Evolutionary conservation across 306 rosid species (phyloP).

Genomic region (Calophaca sinica): DNA sequence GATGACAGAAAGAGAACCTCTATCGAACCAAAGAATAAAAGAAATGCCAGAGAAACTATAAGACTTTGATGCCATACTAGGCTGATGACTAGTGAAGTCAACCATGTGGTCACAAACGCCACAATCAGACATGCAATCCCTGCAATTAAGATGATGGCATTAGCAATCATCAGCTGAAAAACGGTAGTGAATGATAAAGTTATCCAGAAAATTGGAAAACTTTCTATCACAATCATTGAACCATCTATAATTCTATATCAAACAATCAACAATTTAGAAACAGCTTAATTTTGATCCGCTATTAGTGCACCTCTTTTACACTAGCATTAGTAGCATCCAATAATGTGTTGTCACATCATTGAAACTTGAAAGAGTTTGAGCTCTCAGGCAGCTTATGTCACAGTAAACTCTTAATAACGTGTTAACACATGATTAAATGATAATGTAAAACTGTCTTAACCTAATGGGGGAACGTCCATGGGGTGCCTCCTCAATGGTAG

Average conservation of each 20-base stretch:
- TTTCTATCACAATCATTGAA: conserved; percentile 15
- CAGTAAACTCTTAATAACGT: conserved; percentile 34
- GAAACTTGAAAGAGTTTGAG: conserved; percentile 9
- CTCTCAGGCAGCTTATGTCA: conserved; percentile 18
- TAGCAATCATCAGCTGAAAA: conserved; percentile 39
- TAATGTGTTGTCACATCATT: conserved; percentile 7
- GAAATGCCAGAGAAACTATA: conserved; percentile 61
- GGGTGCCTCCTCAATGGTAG: too few relatives aligned
- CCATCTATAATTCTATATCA: conserved; percentile 6
- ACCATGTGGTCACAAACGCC: conserved; percentile 69
- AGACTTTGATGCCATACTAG: conserved; percentile 80
- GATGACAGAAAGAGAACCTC: conserved; percentile 82
- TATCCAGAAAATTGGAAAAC: conserved; percentile 2
- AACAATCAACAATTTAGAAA: conserved; percentile 27
- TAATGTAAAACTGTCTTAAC: conserved; percentile 15
- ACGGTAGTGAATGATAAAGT: conserved; percentile 24
- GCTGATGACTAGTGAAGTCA: conserved; percentile 73
- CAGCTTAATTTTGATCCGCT: conserved; percentile 2
- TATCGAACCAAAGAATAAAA: conserved; percentile 63
- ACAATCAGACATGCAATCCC: conserved; percentile 71
- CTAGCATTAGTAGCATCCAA: conserved; percentile 24
- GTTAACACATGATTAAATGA: neutral
- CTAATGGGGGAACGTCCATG: too few relatives aligned
- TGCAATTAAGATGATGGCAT: conserved; percentile 52
- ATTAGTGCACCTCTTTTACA: conserved; percentile 21